Conservation (phyloP, 176 grass and related monocot species). For the Cenchrus fungigraminus region DNA sequence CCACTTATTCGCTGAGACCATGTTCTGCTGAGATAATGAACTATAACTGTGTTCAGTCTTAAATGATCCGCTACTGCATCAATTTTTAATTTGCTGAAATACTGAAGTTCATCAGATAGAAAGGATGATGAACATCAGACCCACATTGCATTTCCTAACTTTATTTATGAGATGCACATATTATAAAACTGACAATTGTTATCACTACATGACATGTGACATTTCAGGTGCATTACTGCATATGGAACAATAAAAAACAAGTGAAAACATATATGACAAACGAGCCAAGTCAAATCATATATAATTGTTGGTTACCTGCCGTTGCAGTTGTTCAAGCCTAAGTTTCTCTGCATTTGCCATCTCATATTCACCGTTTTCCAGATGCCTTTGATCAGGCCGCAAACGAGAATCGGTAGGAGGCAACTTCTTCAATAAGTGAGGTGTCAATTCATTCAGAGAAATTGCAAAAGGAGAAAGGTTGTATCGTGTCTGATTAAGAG, state of each 20-base stretch:
- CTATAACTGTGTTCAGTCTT: neutral
- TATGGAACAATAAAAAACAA: neutral
- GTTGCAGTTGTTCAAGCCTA: conserved; percentile 95
- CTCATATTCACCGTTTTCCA: conserved; percentile 99
- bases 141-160: neutral
- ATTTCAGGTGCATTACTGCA: neutral
- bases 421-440: conserved; percentile 64
- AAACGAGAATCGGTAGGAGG: conserved; percentile 92
- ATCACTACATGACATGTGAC: neutral
- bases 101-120: neutral
- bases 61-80: neutral
- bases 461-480: conserved; percentile 96
- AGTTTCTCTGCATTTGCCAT: conserved; percentile 95
- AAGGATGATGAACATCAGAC: conserved; percentile 15
- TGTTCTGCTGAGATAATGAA: neutral
- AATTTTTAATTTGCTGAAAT: too few relatives aligned
- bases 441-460: conserved; percentile 78
- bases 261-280: conserved; percentile 10
- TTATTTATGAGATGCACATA: conserved; percentile 5
- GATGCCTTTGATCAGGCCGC: conserved; percentile 88
- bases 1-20: neutral
- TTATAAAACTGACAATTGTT: neutral
- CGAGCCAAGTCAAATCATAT: conserved; percentile 22
- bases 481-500: conserved; percentile 85
- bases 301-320: conserved; percentile 67